These are phyloP conservation scores for Sporothrix curviconia DNA, from an alignment of 2,329 filamentous ascomycete genomes.

Conservation along the genomic window DNA sequence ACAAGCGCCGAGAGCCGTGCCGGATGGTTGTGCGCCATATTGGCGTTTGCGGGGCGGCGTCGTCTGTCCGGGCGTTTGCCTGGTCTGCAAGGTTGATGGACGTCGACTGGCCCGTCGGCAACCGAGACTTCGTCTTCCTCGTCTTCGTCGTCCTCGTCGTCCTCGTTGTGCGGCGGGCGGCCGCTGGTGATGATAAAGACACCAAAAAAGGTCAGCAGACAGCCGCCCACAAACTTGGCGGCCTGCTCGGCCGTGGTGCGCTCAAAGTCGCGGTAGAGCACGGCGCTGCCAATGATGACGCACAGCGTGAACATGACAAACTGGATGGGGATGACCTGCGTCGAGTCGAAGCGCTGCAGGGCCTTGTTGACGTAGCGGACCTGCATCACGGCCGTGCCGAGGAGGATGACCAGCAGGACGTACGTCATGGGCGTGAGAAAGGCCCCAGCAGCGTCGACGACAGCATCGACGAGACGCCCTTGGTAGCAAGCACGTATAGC, in stretches of 20 bases:
- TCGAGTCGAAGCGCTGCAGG: conserved; percentile 90
- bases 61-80: too few relatives aligned
- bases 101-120: conserved; percentile 44
- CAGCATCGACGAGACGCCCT: conserved; percentile 90
- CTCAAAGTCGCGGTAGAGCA: conserved; percentile 93
- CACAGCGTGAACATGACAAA: conserved; percentile 95
- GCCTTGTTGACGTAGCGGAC: conserved; percentile 89
- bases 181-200: conserved; percentile 97
- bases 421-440: conserved; percentile 93
- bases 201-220: conserved; percentile 84
- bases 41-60: neutral
- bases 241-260: conserved; percentile 67
- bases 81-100: too few relatives aligned
- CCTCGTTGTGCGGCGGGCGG: conserved; percentile 50
- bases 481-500: conserved; percentile 95
- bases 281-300: conserved; percentile 87
- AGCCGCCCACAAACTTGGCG: conserved; percentile 82
- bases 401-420: conserved; percentile 68
- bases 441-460: conserved; percentile 81
- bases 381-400: conserved; percentile 86
- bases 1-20: conserved; percentile 30
- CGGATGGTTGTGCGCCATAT: neutral
- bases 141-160: conserved; percentile 57
- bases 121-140: conserved; percentile 53
- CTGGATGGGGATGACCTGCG: conserved; percentile 94